Conservation (phyloP, 2,329 filamentous ascomycete species). For the Cladosporium sphaerospermum region DNA sequence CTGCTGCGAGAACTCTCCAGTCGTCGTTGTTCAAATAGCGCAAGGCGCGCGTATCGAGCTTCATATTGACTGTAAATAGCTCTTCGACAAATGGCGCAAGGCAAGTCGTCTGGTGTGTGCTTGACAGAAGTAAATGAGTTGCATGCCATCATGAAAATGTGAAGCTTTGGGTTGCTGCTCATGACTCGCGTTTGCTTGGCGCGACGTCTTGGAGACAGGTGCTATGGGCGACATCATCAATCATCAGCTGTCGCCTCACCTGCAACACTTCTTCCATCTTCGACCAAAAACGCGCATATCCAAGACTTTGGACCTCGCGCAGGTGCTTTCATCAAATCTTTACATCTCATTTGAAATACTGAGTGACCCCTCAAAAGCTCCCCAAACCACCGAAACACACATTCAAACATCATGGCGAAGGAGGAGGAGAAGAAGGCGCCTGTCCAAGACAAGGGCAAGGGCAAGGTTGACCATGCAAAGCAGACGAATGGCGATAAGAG, state of each 20-base stretch:
- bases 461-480: slow-evolving; percentile 67
- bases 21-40: slow-evolving; percentile 89
- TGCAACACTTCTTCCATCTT: neutral
- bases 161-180: slow-evolving; percentile 5
- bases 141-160: slow-evolving; percentile 4
- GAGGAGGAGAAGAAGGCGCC: slow-evolving; percentile 80
- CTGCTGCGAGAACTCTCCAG: slow-evolving; percentile 89
- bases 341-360: neutral
- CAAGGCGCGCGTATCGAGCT: slow-evolving; percentile 87
- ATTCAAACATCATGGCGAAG: slow-evolving; percentile 63
- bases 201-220: slow-evolving; percentile 1
- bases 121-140: neutral
- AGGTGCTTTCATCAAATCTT: neutral
- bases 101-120: neutral
- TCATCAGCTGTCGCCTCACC: neutral
- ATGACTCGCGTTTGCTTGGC: slow-evolving; percentile 11
- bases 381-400: neutral
- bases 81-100: neutral
- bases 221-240: slow-evolving; percentile 8
- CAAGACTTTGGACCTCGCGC: too few species aligned
- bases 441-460: slow-evolving; percentile 82
- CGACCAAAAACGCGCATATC: neutral
- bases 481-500: slow-evolving; percentile 50
- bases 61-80: slow-evolving; percentile 54
- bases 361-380: neutral